Base-by-base conservation (phyloP, 2,329 filamentous ascomycete genomes). In the Colletotrichum chrysophilum region DNA sequence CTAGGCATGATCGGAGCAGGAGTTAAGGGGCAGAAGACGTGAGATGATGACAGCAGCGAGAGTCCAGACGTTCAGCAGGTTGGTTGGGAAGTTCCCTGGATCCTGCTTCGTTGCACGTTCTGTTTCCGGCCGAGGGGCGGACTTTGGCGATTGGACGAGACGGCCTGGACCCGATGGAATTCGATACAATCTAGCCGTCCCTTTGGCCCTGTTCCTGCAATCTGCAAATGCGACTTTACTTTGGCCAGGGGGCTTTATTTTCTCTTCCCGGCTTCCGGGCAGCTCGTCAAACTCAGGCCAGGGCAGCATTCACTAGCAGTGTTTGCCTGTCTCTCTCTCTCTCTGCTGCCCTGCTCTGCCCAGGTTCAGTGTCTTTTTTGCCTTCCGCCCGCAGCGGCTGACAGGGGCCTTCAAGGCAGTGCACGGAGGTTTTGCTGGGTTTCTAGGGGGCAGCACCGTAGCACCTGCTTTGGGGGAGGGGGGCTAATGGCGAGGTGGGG, bases 101-200 rank as follows among this genome's bases (percentile, higher is more conserved):
- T 24, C 43, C 52, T 18, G 34, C 48, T 30, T 24, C 43, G 58
- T 71, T 62, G 68, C 38, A 62, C 34, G 21, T 48, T 67, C 72
- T 71, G 68, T 34, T 75, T 67, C 62, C 69, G 62, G 72, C 55
- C 69, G 62, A 71, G 66, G 71, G 32, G 43, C 26, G 56, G 14
- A 30, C 56, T 30, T 60, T 28, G 43, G 21, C 34, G 60, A 74
- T 66, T 74, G 71, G 71, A 48, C 60, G 26, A 43, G 9, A 66
- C 36, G 30, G 24, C 26, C 34, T 48, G 64, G 48, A 34, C 58
- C 30, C 30, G 61, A 55, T 30, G 61, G 69, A 34, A 48, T 48
- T 36, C 67, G 67, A 74, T 66, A 34, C 28, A 30, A 30, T 60
- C 26, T 32, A n/a, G 56, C 56, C 56, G 56, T 36, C 26, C 18